Conservation (phyloP, 306 rosid species). For the Fragaria ananassa region DNA sequence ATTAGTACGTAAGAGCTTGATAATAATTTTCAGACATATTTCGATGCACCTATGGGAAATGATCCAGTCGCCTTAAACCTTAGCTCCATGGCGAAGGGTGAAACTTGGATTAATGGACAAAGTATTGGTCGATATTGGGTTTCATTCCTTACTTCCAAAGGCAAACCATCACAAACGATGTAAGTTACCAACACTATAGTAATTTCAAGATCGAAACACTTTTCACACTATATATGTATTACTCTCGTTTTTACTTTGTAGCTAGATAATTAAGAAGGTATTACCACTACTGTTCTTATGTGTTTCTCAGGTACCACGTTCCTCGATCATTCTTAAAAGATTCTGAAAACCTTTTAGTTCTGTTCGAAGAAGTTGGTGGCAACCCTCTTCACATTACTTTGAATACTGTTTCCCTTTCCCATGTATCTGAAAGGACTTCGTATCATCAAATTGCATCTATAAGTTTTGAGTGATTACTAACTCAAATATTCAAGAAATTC, state of each 20-base stretch:
- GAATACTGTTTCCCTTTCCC: slow-evolving; percentile 37
- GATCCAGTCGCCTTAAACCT: slow-evolving; percentile 52
- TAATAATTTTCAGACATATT: slow-evolving; percentile 33
- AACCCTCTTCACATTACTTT: slow-evolving; percentile 53
- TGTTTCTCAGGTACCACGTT: slow-evolving; percentile 52
- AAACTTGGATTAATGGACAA: slow-evolving; percentile 59
- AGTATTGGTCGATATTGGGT: slow-evolving; percentile 84
- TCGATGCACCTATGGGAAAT: slow-evolving; percentile 52
- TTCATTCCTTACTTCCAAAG: slow-evolving; percentile 44
- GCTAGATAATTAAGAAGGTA: not conserved
- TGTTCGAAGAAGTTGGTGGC: slow-evolving; percentile 72
- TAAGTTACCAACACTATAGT: slow-evolving; percentile 20
- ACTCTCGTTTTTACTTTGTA: too few species aligned
- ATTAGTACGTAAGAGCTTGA: not conserved
- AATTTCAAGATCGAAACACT: not conserved
- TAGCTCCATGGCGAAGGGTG: slow-evolving; percentile 71
- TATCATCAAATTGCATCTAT: not conserved
- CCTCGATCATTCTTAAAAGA: slow-evolving; percentile 61
- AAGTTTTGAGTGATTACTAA: not conserved
- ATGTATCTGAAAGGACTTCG: not conserved
- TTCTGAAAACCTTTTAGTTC: slow-evolving; percentile 40
- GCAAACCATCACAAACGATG: slow-evolving; percentile 59
- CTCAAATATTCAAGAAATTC: not conserved
- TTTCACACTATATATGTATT: too few species aligned
- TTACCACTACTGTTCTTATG: not conserved